Evolutionary conservation across 2,329 filamentous ascomycete species (phyloP), one percentile per base, ranked within the genome.

Genomic region (Penicillium hordei): DNA sequence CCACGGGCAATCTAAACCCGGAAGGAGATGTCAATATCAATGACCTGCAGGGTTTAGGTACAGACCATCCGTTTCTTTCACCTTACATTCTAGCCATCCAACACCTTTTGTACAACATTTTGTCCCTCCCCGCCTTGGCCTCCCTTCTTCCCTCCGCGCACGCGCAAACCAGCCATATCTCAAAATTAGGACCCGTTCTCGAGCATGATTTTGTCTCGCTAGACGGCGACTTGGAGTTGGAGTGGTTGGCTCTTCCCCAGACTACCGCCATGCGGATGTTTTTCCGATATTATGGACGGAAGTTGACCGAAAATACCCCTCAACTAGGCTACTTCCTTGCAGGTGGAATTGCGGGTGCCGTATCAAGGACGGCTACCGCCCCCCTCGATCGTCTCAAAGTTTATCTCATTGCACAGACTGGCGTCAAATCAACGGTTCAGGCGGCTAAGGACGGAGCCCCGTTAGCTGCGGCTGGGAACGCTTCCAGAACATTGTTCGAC

Each of bases 331-430:
- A 97, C 80, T 99, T 97, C 78, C 42, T 52, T 79, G 94, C 94
- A 75, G 94, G 94, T 82, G 94, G 92, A 76, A 82, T 96, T 73
- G 92, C 93, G 74, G 94, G 94, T 74, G 93, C 92, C 75, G 88
- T 97, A 69, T 97, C 93, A 72, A 89, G 94, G 73, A 97, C 94
- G 72, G 89, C 91, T 63, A 99, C 94, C 66, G 94, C 94, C 60
- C 94, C 94, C 59, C 87, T 99, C 76, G 94, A 99, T 79, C 91
- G 94, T 68, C 82, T 99, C 58, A 97, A 97, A 79, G 94, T 99
- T 64, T 97, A 96, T 75, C 85, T 99, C 52, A 94, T 99, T 69
- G 93, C 96, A 52, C 93, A 95, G 76, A 96, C 91, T 57, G 84
- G 82, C 63, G 79, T 82, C 55, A 82, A 81, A 58, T 78, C 81